phyloP scores from a whole-genome alignment of 2,329 filamentous ascomycete species.

The Ophiostoma triangulosporum region DNA sequence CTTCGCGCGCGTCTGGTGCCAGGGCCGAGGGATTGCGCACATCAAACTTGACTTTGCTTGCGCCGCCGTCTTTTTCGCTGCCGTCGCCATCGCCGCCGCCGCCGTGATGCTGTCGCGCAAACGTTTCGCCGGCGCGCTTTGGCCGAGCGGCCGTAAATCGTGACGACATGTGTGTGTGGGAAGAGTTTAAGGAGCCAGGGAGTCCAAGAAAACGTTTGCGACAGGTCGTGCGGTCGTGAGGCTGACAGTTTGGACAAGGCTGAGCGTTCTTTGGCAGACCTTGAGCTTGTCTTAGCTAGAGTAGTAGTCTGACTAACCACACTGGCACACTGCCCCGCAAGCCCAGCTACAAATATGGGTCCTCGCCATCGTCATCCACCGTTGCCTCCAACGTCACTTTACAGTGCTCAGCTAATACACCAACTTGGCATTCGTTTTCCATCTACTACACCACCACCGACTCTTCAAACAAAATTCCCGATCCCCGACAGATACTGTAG shows the following conservation, averaged over 20 bases:
- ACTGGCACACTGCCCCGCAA: background rate
- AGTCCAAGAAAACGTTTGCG: too few species aligned
- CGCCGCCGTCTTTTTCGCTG: slow-evolving; percentile 27
- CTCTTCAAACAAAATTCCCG: background rate
- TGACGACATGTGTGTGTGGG: slow-evolving; percentile 33
- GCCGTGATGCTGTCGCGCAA: slow-evolving; percentile 59
- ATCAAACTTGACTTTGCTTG: slow-evolving; percentile 73
- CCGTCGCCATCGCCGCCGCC: slow-evolving; percentile 36
- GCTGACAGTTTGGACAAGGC: background rate
- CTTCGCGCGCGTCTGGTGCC: slow-evolving; percentile 64
- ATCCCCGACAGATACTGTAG: background rate
- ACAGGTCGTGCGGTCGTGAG: too few species aligned
- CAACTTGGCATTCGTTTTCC: too few species aligned
- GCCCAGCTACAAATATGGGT: background rate
- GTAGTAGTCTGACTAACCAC: too few species aligned
- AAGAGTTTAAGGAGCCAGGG: background rate
- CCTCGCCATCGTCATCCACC: background rate
- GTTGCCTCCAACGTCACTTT: slow-evolving; percentile 1
- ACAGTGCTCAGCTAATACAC: background rate
- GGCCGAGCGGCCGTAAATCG: slow-evolving; percentile 56
- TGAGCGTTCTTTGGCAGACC: background rate
- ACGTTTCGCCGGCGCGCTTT: slow-evolving; percentile 72
- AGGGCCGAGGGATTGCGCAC: slow-evolving; percentile 87
- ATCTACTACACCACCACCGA: background rate
- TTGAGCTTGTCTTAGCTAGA: background rate